phyloP scores from a whole-genome alignment of 305 asterid genomes.

The Solanum hybrid region DNA sequence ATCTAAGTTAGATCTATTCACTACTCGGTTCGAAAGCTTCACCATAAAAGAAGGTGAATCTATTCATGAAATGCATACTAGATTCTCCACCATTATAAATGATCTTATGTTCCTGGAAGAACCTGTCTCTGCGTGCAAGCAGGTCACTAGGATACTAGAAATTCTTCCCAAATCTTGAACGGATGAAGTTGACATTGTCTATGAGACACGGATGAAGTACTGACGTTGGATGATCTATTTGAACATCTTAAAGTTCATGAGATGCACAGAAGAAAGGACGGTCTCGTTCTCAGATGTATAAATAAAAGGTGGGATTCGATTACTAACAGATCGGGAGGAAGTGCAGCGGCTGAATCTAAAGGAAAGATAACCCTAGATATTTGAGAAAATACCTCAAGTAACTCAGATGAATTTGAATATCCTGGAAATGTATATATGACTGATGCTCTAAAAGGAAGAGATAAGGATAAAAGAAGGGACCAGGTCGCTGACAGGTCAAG shows the following conservation, averaged over 20 bases:
- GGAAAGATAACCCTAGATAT: background rate
- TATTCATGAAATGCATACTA: background rate
- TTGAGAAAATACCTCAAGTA: background rate
- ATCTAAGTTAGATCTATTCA: background rate
- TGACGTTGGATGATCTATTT: background rate
- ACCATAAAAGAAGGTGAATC: background rate
- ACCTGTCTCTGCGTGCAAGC: background rate
- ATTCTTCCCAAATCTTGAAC: background rate
- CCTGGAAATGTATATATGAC: background rate
- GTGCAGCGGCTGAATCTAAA: background rate
- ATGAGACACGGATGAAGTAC: background rate
- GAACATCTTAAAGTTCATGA: background rate
- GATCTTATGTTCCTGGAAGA: background rate
- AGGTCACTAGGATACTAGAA: background rate
- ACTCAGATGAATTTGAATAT: background rate
- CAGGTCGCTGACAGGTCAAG: background rate
- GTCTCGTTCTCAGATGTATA: background rate
- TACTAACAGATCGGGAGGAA: background rate
- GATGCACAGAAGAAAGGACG: background rate
- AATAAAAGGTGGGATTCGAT: background rate
- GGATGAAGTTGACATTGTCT: background rate
- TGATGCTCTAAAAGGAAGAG: background rate
- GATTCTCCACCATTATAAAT: background rate
- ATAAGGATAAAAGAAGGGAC: background rate
- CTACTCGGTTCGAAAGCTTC: background rate